Percentiles rank a stretch among this genome's conserved stretches.
phyloP scores from a whole-genome alignment of 2,329 filamentous ascomycete species.

The Scleromitrula shiraiana region DNA sequence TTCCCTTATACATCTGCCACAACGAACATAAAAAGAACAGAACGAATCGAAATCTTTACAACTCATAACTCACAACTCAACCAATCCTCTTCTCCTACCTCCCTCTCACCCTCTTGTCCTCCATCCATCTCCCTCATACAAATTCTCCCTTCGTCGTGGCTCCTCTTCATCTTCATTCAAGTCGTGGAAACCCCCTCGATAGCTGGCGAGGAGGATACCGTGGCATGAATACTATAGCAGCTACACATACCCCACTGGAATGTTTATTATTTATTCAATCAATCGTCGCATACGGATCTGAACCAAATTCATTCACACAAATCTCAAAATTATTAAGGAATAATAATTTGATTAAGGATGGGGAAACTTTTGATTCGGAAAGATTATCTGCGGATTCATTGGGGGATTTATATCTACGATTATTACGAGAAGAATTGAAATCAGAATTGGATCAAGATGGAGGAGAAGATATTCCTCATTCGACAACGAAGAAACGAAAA shows the following conservation, averaged over 20 bases:
- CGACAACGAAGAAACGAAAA: slow-evolving; percentile 66
- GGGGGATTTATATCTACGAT: slow-evolving; percentile 66
- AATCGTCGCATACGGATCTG: slow-evolving; percentile 59
- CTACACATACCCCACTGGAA: slow-evolving; percentile 81
- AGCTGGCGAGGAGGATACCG: slow-evolving; percentile 45
- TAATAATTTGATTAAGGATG: slow-evolving; percentile 64
- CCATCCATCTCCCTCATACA: neutral
- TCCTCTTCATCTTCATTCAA: slow-evolving; percentile 46
- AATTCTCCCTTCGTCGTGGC: slow-evolving; percentile 41
- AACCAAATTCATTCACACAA: slow-evolving; percentile 54
- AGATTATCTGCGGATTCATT: slow-evolving; percentile 72
- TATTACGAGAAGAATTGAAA: slow-evolving; percentile 66
- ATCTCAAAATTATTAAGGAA: slow-evolving; percentile 69
- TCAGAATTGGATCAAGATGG: slow-evolving; percentile 35
- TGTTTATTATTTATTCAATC: slow-evolving; percentile 79
- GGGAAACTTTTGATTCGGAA: slow-evolving; percentile 61
- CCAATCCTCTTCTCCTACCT: neutral
- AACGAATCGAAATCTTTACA: too few relatives aligned
- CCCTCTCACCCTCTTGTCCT: neutral
- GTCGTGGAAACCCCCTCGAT: slow-evolving; percentile 47
- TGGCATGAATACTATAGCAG: slow-evolving; percentile 49
- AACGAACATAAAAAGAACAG: too few relatives aligned
- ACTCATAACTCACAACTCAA: slow-evolving; percentile 2
- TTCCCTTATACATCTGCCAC: too few relatives aligned
- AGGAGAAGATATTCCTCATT: slow-evolving; percentile 37